Base-by-base conservation (phyloP, 2,329 filamentous ascomycete species). In the Neofusicoccum parvum region DNA sequence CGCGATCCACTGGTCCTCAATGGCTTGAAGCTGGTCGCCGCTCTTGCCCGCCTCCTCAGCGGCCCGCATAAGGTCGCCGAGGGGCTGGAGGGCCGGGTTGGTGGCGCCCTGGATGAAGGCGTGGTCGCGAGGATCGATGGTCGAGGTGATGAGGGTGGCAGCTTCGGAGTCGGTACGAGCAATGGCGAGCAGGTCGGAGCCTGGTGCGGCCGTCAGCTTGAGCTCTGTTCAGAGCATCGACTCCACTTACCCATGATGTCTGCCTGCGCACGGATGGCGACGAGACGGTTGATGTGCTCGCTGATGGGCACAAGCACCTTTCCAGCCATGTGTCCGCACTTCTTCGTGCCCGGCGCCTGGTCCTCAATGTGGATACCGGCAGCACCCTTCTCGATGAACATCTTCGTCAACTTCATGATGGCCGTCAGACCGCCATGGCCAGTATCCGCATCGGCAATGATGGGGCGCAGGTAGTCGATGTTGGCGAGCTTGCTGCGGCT, bases 341-440 rank as follows among this genome's bases (percentile, higher is more conserved):
- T 99, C 88, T 99, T 99, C 58, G 95, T 98, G 64, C 95, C 95
- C 3, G 95, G 94, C 3, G 95, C 94, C 81, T 98, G 95, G 78
- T 99, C 95, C 81, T 99, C 95, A 72, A 99, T 97, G 81, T 99
- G 95, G 74, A 99, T 97, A 70, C 95, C 95, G 48, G 95, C 95
- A 51, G 95, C 95, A 72, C 95, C 95, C 80, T 94, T 93, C 84
- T 99, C 95, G 70, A 98, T 82, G 79, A 99, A 98, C 65, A 98
- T 87, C 85, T 97, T 97, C 69, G 95, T 98, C 72, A 99, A 88
- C 86, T 98, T 99, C 95, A 99, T 98, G 73, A 98, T 91, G 65
- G 95, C 95, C n/a, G 95, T 98, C 68, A 99, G 85, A 75, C 95
- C 95, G 75, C 95, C 95, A 79, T 98, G 95, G 69, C 95, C 95